phyloP scores from a whole-genome alignment of 345 rosid species.

The Eucalyptus regnans region DNA sequence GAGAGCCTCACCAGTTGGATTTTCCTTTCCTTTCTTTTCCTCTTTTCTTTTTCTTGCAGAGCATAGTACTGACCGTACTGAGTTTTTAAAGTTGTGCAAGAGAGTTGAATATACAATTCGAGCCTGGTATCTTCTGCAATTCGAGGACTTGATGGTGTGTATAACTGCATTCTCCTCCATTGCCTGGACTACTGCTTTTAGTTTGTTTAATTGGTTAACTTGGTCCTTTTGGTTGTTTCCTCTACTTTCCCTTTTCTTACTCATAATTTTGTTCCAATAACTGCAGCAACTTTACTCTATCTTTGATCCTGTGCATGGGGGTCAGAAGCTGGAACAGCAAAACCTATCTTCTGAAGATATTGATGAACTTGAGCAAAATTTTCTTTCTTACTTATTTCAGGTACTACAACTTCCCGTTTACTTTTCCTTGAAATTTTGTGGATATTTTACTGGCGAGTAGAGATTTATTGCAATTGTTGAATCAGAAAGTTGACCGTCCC shows the following conservation, averaged over 20 bases:
- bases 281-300: conserved; percentile 85
- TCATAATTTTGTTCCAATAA: background rate
- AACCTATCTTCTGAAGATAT: conserved; percentile 48
- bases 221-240: background rate
- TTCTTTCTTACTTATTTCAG: conserved; percentile 78
- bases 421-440: background rate
- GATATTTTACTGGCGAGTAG: background rate
- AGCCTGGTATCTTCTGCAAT: conserved; percentile 93
- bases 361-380: conserved; percentile 82
- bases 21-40: background rate
- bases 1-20: background rate
- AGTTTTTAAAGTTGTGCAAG: conserved; percentile 86
- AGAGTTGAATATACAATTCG: conserved; percentile 89
- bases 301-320: conserved; percentile 76
- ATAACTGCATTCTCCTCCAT: background rate
- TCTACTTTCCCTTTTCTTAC: background rate
- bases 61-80: conserved; percentile 49
- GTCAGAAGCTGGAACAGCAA: conserved; percentile 72
- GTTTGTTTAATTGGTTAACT: background rate
- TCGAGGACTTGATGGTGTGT: conserved; percentile 88
- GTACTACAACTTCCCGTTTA: conserved; percentile 7
- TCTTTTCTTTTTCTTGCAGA: conserved; percentile 20
- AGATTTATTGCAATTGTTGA: background rate
- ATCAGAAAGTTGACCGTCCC: background rate
- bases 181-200: background rate